Conservation (phyloP, 805 yeast species). For the Ogataea wickerhamii region DNA sequence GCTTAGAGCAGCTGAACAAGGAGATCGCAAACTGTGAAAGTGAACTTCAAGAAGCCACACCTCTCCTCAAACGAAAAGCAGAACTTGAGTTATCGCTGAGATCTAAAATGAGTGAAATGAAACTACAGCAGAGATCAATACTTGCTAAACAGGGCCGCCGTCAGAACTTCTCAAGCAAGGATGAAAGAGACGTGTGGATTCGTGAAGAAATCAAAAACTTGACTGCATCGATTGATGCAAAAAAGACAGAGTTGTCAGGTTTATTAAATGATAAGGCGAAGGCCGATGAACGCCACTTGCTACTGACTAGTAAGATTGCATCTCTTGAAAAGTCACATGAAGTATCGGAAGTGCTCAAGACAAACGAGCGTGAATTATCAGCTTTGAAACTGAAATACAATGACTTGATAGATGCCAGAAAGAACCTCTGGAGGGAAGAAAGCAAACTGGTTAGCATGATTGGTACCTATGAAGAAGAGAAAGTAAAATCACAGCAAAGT, state of each 20-base stretch:
- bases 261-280: slow-evolving; percentile 11
- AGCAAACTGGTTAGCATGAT: slow-evolving; percentile 55
- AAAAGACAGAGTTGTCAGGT: slow-evolving; percentile 8
- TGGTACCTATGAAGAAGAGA: slow-evolving; percentile 53
- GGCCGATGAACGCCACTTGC: slow-evolving; percentile 36
- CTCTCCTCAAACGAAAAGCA: slow-evolving; percentile 39
- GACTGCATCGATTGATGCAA: slow-evolving; percentile 16
- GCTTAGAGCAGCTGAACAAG: slow-evolving; percentile 18
- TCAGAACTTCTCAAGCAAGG: slow-evolving; percentile 50
- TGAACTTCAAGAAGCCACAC: slow-evolving; percentile 36
- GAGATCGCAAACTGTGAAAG: slow-evolving; percentile 36
- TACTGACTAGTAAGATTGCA: slow-evolving; percentile 25
- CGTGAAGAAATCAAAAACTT: slow-evolving; percentile 43
- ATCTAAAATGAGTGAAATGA: slow-evolving; percentile 34
- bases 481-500: slow-evolving; percentile 52
- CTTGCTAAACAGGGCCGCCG: slow-evolving; percentile 70
- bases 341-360: slow-evolving; percentile 29
- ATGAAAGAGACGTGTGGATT: slow-evolving; percentile 70
- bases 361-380: slow-evolving; percentile 28
- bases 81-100: slow-evolving; percentile 43
- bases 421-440: slow-evolving; percentile 75
- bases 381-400: slow-evolving; percentile 39
- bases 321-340: slow-evolving; percentile 1
- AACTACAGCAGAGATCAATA: slow-evolving; percentile 53
- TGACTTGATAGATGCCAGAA: slow-evolving; percentile 60